Conservation (phyloP, 2,329 filamentous ascomycete genomes). For the Hymenoscyphus fraxineus region DNA sequence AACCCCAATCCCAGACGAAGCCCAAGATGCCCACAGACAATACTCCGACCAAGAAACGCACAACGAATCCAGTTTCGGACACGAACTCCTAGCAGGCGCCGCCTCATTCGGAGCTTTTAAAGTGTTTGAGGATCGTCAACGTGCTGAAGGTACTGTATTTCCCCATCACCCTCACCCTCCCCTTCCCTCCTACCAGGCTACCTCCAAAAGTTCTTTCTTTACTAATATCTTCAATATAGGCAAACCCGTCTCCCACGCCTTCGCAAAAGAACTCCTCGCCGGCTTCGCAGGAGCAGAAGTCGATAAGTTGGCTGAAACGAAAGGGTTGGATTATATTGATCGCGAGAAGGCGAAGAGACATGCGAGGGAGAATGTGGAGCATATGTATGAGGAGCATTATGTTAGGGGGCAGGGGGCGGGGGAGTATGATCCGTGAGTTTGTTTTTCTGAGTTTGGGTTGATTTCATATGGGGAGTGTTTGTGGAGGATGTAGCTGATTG, state of each 20-base stretch:
- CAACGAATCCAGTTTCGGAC: conserved; percentile 61
- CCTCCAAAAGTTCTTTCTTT: no score
- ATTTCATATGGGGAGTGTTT: no score
- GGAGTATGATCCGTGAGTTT: conserved; percentile 53
- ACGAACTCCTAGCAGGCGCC: conserved; percentile 72
- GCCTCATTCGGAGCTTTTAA: conserved; percentile 79
- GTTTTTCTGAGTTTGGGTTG: no score
- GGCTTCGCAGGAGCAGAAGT: conserved; percentile 71
- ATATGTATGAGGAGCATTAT: conserved; percentile 63
- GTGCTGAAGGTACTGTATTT: conserved; percentile 53
- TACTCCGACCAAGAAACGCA: conserved; percentile 41
- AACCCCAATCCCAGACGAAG: conserved; percentile 36
- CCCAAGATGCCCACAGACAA: conserved; percentile 42
- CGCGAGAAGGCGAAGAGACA: conserved; percentile 55
- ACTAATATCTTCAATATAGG: no score
- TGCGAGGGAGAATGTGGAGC: conserved; percentile 54
- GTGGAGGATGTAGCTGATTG: no score
- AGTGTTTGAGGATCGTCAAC: conserved; percentile 72
- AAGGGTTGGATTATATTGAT: conserved; percentile 60
- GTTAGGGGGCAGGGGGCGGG: conserved; percentile 43
- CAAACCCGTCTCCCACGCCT: conserved; percentile 66
- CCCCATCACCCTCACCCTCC: background rate
- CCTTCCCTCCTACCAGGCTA: background rate
- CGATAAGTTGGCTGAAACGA: conserved; percentile 71
- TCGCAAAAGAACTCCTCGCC: conserved; percentile 74